These are phyloP conservation scores for Grigorovia yakushimaensis DNA, from an alignment of 805 yeast genomes.

Conservation along the genomic window DNA sequence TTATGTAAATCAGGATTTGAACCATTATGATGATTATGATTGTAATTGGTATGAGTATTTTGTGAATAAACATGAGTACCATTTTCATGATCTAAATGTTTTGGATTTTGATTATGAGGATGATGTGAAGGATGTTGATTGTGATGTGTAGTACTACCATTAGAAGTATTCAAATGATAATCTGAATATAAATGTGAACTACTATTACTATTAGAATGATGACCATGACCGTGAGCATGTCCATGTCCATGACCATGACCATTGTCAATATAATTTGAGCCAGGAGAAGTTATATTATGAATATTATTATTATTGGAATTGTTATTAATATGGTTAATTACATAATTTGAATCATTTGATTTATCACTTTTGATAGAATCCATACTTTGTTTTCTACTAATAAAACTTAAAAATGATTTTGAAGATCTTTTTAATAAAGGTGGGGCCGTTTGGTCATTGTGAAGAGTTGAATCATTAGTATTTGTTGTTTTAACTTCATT, in stretches of 20 bases:
- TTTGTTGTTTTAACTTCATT: background rate
- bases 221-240: too few relatives aligned
- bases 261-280: background rate
- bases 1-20: background rate
- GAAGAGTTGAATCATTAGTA: background rate
- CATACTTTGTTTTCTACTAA: slow-evolving; percentile 24
- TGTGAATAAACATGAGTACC: slow-evolving; percentile 1
- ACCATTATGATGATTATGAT: slow-evolving; percentile 1
- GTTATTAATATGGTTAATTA: slow-evolving; percentile 6
- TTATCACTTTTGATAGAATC: slow-evolving; percentile 26
- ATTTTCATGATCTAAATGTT: slow-evolving; percentile 1
- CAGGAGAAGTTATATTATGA: background rate
- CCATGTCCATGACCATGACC: background rate
- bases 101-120: background rate
- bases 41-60: background rate
- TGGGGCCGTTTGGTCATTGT: slow-evolving; percentile 1
- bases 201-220: background rate
- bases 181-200: background rate
- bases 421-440: slow-evolving; percentile 15
- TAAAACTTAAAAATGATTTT: slow-evolving; percentile 24
- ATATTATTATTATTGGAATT: slow-evolving; percentile 1
- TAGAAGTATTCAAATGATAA: background rate
- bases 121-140: background rate
- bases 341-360: slow-evolving; percentile 15
- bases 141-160: background rate